Percentiles rank a stretch among this genome's conserved stretches.
These are phyloP conservation scores for Chloris gayana DNA, from an alignment of 176 grass and related monocot genomes.

Conservation along the genomic window DNA sequence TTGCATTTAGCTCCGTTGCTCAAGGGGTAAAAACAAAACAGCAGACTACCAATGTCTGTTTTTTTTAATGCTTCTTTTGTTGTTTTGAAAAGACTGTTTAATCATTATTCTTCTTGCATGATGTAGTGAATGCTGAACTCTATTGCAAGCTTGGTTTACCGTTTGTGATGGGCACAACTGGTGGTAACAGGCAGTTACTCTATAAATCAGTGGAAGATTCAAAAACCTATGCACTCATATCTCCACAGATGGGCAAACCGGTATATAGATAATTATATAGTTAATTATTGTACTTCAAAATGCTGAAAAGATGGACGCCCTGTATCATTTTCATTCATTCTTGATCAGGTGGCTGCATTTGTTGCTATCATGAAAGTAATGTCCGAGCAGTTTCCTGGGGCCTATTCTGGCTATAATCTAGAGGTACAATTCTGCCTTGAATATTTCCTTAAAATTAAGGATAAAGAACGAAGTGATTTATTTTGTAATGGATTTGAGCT, in stretches of 20 bases:
- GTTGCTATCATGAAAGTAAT: slow-evolving; percentile 76
- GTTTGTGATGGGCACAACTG: slow-evolving; percentile 98
- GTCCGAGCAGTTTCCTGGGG: slow-evolving; percentile 73
- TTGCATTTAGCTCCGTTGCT: not conserved
- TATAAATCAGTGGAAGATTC: slow-evolving; percentile 80
- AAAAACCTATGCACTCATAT: slow-evolving; percentile 81
- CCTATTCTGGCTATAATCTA: slow-evolving; percentile 71
- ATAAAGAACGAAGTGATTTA: not conserved
- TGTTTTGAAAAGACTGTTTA: not conserved
- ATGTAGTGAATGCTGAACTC: slow-evolving; percentile 72
- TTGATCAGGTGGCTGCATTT: slow-evolving; percentile 79
- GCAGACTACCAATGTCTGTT: not conserved
- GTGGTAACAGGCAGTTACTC: slow-evolving; percentile 64
- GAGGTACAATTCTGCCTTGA: slow-evolving; percentile 53
- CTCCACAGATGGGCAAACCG: slow-evolving; percentile 95
- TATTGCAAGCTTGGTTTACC: slow-evolving; percentile 92
- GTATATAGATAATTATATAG: slow-evolving; percentile 33
- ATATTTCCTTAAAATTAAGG: not conserved
- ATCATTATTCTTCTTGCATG: slow-evolving; percentile 25
- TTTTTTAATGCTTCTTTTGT: not conserved
- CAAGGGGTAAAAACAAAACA: not conserved
- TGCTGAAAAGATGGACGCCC: slow-evolving; percentile 14
- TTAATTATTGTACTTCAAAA: slow-evolving; percentile 18
- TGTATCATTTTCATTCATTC: slow-evolving; percentile 25
- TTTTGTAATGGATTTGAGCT: slow-evolving; percentile 10